phyloP scores from a whole-genome alignment of 257 asterid genomes.

The Solanum appendiculatum region DNA sequence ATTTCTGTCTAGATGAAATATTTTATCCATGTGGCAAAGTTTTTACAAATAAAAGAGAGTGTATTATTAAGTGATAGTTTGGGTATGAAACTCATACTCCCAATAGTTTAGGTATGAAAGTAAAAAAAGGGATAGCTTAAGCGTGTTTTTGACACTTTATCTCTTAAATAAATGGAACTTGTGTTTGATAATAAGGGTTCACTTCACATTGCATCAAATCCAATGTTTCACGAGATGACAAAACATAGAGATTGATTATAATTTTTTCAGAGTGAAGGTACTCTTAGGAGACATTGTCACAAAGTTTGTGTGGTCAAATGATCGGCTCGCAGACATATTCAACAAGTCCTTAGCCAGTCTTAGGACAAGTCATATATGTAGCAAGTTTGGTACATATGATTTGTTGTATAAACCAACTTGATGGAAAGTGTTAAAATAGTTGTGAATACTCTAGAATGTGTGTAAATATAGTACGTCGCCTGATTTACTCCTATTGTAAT shows the following conservation, averaged over 20 bases:
- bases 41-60: too few species aligned
- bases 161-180: neutral
- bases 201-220: neutral
- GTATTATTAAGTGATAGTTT: too few species aligned
- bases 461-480: neutral
- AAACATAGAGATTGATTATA: neutral
- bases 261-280: neutral
- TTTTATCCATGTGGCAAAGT: too few species aligned
- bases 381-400: neutral
- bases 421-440: neutral
- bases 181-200: neutral
- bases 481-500: neutral
- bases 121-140: too few species aligned
- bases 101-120: too few species aligned
- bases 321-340: neutral
- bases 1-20: too few species aligned
- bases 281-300: neutral
- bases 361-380: neutral
- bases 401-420: neutral
- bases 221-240: neutral
- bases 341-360: neutral
- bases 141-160: too few species aligned
- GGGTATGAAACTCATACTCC: too few species aligned
- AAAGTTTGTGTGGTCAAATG: neutral
- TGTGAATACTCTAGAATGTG: neutral